Evolutionary conservation across 2,329 filamentous ascomycete genomes (phyloP).

Genomic region (Aspergillus sp.): DNA sequence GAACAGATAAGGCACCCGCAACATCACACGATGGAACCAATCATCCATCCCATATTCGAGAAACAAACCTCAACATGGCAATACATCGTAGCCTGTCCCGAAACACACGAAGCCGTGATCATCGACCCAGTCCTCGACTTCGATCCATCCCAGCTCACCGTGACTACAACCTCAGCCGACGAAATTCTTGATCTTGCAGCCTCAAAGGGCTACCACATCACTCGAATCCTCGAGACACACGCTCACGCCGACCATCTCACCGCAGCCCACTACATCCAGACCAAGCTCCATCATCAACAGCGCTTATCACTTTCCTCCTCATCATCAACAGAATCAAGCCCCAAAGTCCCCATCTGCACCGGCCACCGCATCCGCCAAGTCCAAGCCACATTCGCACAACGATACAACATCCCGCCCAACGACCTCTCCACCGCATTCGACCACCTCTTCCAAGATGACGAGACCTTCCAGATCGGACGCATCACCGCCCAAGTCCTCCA

Average conservation of each 20-base stretch:
- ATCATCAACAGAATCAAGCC: too few relatives aligned
- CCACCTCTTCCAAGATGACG: slow-evolving; percentile 56
- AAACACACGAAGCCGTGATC: slow-evolving; percentile 53
- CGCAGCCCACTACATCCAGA: slow-evolving; percentile 45
- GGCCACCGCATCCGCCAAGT: slow-evolving; percentile 57
- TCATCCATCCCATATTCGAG: slow-evolving; percentile 10
- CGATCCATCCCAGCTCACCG: slow-evolving; percentile 45
- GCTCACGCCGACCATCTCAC: slow-evolving; percentile 57
- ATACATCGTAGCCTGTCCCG: slow-evolving; percentile 60
- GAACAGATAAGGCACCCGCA: too few relatives aligned
- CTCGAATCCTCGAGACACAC: slow-evolving; percentile 63
- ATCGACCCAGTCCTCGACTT: slow-evolving; percentile 66
- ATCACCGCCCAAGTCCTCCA: slow-evolving; percentile 53
- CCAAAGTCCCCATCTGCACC: slow-evolving; percentile 54
- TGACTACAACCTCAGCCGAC: slow-evolving; percentile 59
- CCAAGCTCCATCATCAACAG: neutral
- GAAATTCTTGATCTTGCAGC: slow-evolving; percentile 49
- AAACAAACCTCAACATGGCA: slow-evolving; percentile 33
- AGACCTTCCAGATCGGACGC: slow-evolving; percentile 54
- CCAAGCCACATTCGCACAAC: slow-evolving; percentile 53
- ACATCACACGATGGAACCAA: neutral
- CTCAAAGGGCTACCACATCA: slow-evolving; percentile 52
- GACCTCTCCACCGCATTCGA: slow-evolving; percentile 57
- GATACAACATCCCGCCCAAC: slow-evolving; percentile 49
- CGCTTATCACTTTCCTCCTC: neutral